Base-by-base conservation (phyloP, 1,139 yeast genomes). In the Zygoascus meyerae region DNA sequence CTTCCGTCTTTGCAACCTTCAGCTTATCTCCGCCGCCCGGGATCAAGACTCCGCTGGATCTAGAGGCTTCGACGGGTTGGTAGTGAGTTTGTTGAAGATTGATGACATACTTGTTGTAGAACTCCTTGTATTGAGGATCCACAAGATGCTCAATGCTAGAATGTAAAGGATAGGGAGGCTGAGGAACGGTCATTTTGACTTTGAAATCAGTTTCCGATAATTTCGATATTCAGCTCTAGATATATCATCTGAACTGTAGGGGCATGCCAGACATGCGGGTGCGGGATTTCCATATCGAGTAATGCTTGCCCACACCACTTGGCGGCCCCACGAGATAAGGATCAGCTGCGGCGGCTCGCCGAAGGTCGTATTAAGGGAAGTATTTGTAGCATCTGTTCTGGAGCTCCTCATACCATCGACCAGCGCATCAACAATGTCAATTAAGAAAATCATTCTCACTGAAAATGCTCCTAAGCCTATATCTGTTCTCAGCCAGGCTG, bases 401-500 rank as follows among this genome's bases (percentile, higher is more conserved):
- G 12, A 14, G 4, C 8, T 14, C 8, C 8, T 31, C 34, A 5
- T 12, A 6, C 4, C 15, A 5, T 8, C 8, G 8, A n/a, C 34
- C 15, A 31, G 5, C 12, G 5, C 34, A 8, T 31, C 34, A 15
- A 34, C 5, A 7, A 34, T 34, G 37, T 34, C 37, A 14, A 17
- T 28, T 31, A 40, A 40, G 17, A 40, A 40, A 17, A 31, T 38
- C 18, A 51, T 57, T 38, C 55, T 57, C 39, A 53, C 61, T 33
- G 42, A 52, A 12, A 52, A 54, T 36, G 61, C 61, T n/a, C 61
- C 61, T 30, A 50, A 50, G 30, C 61, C 61, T 34, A 47, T 57
- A 21, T 60, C 61, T 39, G 60, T 61, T 52, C 63, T 61, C 46
- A 75, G 69, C 10, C 81, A 81, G 49, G 80, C 79, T 7, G 71